phyloP scores from a whole-genome alignment of 345 rosid species.

The Dovyalis caffra region DNA sequence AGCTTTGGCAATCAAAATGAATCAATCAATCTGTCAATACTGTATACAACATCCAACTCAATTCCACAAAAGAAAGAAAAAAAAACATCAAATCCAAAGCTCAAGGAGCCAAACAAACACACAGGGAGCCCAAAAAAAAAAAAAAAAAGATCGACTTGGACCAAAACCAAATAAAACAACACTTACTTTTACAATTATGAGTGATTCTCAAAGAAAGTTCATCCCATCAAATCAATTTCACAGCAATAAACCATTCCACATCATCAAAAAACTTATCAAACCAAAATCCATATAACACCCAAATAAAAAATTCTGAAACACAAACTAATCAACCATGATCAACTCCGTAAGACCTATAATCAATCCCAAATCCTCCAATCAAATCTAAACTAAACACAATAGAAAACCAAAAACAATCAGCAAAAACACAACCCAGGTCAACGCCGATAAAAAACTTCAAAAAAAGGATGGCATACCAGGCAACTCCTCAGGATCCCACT shows the following conservation, averaged over 20 bases:
- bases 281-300: neutral
- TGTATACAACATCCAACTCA: too few species aligned
- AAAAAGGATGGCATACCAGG: constrained; percentile 48
- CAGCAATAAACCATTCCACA: neutral
- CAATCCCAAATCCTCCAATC: neutral
- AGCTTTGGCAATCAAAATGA: too few species aligned
- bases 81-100: neutral
- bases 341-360: neutral
- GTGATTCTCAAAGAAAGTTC: neutral
- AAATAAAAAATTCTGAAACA: neutral
- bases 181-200: too few species aligned
- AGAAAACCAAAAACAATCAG: neutral
- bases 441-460: neutral
- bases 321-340: neutral
- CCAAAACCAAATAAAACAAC: neutral
- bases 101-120: neutral
- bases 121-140: neutral
- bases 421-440: constrained; percentile 2
- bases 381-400: neutral
- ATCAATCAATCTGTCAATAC: too few species aligned
- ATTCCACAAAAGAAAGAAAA: too few species aligned
- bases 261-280: neutral
- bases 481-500: constrained; percentile 89
- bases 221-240: neutral
- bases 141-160: neutral